Base-by-base conservation (phyloP, 1,139 yeast genomes). In the Debaryomyces sp. region DNA sequence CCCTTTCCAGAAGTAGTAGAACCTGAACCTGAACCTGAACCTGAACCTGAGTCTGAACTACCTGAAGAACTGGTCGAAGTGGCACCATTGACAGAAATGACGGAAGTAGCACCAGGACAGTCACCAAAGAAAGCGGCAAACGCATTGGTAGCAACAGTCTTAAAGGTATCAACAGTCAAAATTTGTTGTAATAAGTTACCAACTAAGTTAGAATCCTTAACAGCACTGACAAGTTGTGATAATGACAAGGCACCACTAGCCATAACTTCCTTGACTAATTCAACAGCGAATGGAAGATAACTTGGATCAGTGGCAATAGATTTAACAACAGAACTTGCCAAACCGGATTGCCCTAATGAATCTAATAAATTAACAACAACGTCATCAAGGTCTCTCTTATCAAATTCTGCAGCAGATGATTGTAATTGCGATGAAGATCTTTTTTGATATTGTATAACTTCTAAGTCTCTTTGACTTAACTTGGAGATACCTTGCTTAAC, bases 71-170 rank as follows among this genome's bases (percentile, higher is more conserved):
- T 22, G 42, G 55, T 37, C 6, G 47, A 22, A 22, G 45, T 22
- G 33, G 44, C 12, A 3, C 51, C 23, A 30, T 52, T 26, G 29
- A 54, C 52, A 24, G 53, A 32, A 26, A 45, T 34, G 18, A 50
- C 41, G 36, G 46, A 35, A 13, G 52, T 29, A 24, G 56, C 52
- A 27, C 50, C 54, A 15, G 61, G 52, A 64, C 80, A 75, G 48
- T 65, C 60, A 39, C 80, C 80, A 21, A 73, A 64, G 53, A 66
- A 70, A 3, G 79, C 80, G 43, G 77, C 77, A 51, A 74, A 68
- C 2, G 78, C 75, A 48, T 73, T 73, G 44, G 68, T 63, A 34
- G 68, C 64, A 44, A 75, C 71, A n/a, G 74, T 69, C 47, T 64
- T 52, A 54, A 73, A 67, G 43, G 77, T 74, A 44, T 61, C 51